Conservation (phyloP, 2,329 filamentous ascomycete genomes). For the Cercospora sp. region DNA sequence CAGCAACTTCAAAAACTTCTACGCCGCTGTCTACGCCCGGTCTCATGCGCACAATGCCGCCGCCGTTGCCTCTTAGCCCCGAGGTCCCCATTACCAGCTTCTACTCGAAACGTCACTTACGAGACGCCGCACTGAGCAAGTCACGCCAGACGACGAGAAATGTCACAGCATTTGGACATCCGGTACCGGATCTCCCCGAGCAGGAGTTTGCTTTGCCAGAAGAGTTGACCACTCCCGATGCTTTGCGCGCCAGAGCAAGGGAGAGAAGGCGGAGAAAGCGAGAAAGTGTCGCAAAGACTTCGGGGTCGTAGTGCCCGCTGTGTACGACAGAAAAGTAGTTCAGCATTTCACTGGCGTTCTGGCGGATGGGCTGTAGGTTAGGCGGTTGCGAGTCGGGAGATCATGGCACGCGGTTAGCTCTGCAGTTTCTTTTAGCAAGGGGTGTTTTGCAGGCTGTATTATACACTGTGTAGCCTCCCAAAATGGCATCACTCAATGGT, state of each 20-base stretch:
- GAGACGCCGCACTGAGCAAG: slow-evolving; percentile 75
- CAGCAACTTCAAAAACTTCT: slow-evolving; percentile 18
- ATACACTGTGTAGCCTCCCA: neutral
- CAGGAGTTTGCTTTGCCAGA: slow-evolving; percentile 73
- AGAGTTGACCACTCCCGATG: slow-evolving; percentile 57
- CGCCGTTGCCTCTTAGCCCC: slow-evolving; percentile 36
- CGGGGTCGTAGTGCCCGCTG: neutral
- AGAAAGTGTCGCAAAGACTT: slow-evolving; percentile 44
- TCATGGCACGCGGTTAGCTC: neutral
- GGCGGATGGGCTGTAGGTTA: neutral
- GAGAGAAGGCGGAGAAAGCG: slow-evolving; percentile 63
- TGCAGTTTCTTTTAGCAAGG: neutral
- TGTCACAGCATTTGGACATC: slow-evolving; percentile 76
- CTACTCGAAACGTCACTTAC: slow-evolving; percentile 75
- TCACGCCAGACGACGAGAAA: slow-evolving; percentile 54
- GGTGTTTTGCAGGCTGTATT: neutral
- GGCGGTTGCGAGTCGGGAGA: neutral
- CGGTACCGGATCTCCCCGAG: slow-evolving; percentile 71
- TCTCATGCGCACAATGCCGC: slow-evolving; percentile 14
- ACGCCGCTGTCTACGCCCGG: slow-evolving; percentile 21
- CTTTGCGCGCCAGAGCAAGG: slow-evolving; percentile 59
- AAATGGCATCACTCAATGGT: neutral
- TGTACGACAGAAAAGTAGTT: neutral
- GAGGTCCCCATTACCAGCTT: slow-evolving; percentile 71
- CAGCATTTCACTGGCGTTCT: neutral